A percentile compares a stretch with the other conserved stretches of the same genome.
These are phyloP conservation scores for Mrakia gelida DNA, from an alignment of 768 basidiomycete species.

Conservation along the genomic window DNA sequence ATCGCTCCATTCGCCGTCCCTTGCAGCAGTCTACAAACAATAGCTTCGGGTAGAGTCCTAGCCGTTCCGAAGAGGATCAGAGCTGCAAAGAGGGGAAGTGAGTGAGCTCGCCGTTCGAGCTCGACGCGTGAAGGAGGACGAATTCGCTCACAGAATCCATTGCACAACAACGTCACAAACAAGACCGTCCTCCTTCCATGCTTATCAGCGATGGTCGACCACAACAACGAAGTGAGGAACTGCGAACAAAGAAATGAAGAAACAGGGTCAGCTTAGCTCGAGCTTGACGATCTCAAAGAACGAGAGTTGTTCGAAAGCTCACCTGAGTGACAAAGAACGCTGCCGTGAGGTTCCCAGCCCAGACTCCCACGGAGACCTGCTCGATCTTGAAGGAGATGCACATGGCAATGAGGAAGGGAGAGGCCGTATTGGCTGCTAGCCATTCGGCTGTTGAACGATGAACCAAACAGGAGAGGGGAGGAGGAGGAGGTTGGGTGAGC, in stretches of 20 bases:
- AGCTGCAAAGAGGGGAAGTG: slow-evolving; percentile 13
- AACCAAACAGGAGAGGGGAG: background rate
- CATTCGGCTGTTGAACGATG: background rate
- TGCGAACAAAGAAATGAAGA: slow-evolving; percentile 60
- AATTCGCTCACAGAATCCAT: slow-evolving; percentile 53
- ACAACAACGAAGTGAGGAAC: slow-evolving; percentile 88
- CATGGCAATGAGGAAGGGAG: slow-evolving; percentile 91
- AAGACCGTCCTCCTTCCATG: slow-evolving; percentile 83
- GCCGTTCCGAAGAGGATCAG: slow-evolving; percentile 45
- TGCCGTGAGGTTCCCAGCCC: slow-evolving; percentile 69
- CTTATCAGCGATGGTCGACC: slow-evolving; percentile 93
- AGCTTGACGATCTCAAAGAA: background rate
- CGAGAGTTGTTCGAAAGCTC: background rate
- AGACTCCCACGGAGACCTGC: slow-evolving; percentile 77
- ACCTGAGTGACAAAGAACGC: slow-evolving; percentile 34
- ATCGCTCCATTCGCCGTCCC: slow-evolving; percentile 91
- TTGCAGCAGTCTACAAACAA: slow-evolving; percentile 79
- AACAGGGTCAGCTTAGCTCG: slow-evolving; percentile 17
- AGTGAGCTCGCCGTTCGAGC: background rate
- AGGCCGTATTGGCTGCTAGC: slow-evolving; percentile 70
- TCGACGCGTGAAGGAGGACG: slow-evolving; percentile 16
- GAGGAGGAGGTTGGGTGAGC: background rate
- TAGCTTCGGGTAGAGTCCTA: slow-evolving; percentile 60
- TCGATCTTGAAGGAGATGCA: slow-evolving; percentile 54
- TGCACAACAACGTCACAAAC: slow-evolving; percentile 76